Conservation (phyloP, 2,329 filamentous ascomycete genomes). For the Alternaria dauci region DNA sequence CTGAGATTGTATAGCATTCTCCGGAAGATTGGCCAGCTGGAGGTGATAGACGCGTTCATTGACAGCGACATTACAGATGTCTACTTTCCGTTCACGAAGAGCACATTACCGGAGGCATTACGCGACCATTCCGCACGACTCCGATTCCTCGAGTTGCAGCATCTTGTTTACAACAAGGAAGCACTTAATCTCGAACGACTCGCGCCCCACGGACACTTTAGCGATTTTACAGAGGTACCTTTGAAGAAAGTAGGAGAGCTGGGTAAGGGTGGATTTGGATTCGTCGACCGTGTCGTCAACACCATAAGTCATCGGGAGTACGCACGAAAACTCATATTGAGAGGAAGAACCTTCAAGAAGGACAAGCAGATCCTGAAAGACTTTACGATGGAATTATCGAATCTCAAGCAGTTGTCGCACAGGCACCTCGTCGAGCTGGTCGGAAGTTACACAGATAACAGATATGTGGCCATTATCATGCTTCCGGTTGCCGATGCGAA, state of each 20-base stretch:
- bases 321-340: slow-evolving; percentile 32
- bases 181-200: slow-evolving; percentile 19
- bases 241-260: slow-evolving; percentile 22
- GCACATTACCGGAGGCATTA: background rate
- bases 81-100: slow-evolving; percentile 16
- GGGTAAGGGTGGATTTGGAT: slow-evolving; percentile 29
- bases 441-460: slow-evolving; percentile 44
- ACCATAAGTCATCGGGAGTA: slow-evolving; percentile 29
- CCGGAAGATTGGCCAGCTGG: slow-evolving; percentile 17
- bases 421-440: slow-evolving; percentile 31
- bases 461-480: slow-evolving; percentile 44
- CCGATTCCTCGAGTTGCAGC: slow-evolving; percentile 23
- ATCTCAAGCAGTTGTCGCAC: slow-evolving; percentile 19
- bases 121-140: slow-evolving; percentile 1
- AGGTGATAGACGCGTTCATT: slow-evolving; percentile 21
- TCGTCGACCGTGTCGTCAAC: slow-evolving; percentile 34
- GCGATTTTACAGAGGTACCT: slow-evolving; percentile 12
- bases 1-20: slow-evolving; percentile 28
- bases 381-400: slow-evolving; percentile 26
- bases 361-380: slow-evolving; percentile 14
- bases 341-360: slow-evolving; percentile 19
- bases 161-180: slow-evolving; percentile 17
- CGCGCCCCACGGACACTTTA: slow-evolving; percentile 21
- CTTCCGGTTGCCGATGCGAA: slow-evolving; percentile 31
- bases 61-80: slow-evolving; percentile 15